Base-by-base conservation (phyloP, 2,329 filamentous ascomycete species). In the Aspergillus ruber region DNA sequence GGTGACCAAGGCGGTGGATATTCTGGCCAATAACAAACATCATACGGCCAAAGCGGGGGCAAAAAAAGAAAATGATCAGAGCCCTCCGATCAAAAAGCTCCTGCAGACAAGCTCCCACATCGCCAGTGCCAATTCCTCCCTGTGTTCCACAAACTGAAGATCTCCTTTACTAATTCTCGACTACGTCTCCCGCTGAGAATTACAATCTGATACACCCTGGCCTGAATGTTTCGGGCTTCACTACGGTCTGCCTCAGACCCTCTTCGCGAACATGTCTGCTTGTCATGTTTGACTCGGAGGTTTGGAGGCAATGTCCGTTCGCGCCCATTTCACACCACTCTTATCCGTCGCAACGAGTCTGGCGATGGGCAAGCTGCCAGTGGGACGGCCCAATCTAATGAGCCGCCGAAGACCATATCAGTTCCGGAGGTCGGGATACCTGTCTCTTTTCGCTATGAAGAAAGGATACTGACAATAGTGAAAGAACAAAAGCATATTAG, bases 171-270 rank as follows among this genome's bases (percentile, higher is more conserved):
- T 10, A 6, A 35, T 9, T 15, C 18, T 15, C 27, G 23, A n/a
- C 4, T n/a, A 15, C 41, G 23, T 6, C 5, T 13, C 2, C 8
- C 25, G 20, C 32, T 33, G 15, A 20, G 17, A 8, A 25, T 6
- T 25, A n/a, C 15, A 42, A 10, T 12, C 21, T 12, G 12, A 17
- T 20, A 8, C 12, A 39, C 13, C 32, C 48, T 47, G 45, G 51
- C 43, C 57, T 58, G 63, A 47, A 72, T 72, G 68, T 63, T 70
- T 54, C 64, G 63, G 50, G 55, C 56, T 45, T 66, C 65, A 38
- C 48, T 68, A 47, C 61, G 65, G 60, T 65, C 65, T 62, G 57
- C 61, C 49, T 56, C 60, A 63, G 62, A 62, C 56, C 63, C 65
- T 51, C 35, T 58, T 21, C 58, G 63, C 52, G 54, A 57, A 40